Conservation (phyloP, 75 land plant genomes). For the Sequoia sempervirens region DNA sequence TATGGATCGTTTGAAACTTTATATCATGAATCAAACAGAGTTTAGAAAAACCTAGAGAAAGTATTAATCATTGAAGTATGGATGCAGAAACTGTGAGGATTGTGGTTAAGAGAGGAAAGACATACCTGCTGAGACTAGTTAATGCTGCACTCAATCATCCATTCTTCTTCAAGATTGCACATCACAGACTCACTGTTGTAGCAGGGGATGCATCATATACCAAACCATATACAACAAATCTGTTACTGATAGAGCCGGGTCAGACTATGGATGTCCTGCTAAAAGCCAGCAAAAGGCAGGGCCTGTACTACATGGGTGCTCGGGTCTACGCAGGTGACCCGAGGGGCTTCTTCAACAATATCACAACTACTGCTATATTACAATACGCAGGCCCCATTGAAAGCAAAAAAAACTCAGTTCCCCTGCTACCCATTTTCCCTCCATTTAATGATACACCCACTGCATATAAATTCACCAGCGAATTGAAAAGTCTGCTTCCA, state of each 20-base stretch:
- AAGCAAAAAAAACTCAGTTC: background rate
- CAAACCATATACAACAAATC: slow-evolving; percentile 9
- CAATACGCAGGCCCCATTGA: background rate
- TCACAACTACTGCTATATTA: background rate
- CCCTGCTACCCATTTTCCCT: background rate
- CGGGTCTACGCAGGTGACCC: background rate
- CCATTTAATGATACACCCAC: slow-evolving; percentile 1
- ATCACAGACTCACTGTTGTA: slow-evolving; percentile 8
- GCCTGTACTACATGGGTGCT: background rate
- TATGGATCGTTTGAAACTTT: no score
- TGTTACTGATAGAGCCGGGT: slow-evolving; percentile 3
- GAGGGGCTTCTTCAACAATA: background rate
- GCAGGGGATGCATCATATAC: slow-evolving; percentile 10
- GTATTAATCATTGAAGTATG: no score
- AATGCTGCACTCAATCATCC: slow-evolving; percentile 8
- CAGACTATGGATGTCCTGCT: slow-evolving; percentile 12
- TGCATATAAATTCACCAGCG: background rate
- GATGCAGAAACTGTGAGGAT: background rate
- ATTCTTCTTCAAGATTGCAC: slow-evolving; percentile 11
- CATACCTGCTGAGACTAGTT: slow-evolving; percentile 10
- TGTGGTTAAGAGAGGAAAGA: slow-evolving; percentile 4
- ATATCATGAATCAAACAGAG: no score
- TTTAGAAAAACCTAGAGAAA: no score
- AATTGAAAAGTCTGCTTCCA: background rate
- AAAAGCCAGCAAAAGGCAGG: background rate